phyloP scores from a whole-genome alignment of 1,139 yeast species.

The Diutina catenulata region DNA sequence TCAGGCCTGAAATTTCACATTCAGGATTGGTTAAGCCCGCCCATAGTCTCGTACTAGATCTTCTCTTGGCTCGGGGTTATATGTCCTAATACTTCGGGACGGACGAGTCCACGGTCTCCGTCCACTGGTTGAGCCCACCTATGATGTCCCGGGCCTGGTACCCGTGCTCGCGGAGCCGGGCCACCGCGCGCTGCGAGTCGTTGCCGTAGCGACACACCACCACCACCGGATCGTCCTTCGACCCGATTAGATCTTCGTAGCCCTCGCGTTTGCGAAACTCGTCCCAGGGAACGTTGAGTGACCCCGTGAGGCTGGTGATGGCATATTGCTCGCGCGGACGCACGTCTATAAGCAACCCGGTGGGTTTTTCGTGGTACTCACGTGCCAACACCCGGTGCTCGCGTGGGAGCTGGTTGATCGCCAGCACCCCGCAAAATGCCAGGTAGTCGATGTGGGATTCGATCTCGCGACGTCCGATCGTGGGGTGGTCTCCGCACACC shows the following conservation, averaged over 20 bases:
- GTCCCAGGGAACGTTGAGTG: slow-evolving; percentile 56
- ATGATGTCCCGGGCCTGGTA: slow-evolving; percentile 51
- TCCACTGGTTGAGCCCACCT: slow-evolving; percentile 77
- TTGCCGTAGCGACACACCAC: slow-evolving; percentile 83
- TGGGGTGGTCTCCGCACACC: slow-evolving; percentile 48
- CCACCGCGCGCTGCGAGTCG: slow-evolving; percentile 76
- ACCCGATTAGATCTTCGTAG: slow-evolving; percentile 14
- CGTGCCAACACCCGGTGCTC: slow-evolving; percentile 36
- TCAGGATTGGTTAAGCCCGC: too few relatives aligned
- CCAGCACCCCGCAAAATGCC: slow-evolving; percentile 60
- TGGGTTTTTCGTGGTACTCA: slow-evolving; percentile 20
- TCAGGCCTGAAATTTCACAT: too few relatives aligned
- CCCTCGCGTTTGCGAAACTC: not conserved
- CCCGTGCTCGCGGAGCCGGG: slow-evolving; percentile 39
- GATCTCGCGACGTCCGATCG: slow-evolving; percentile 36
- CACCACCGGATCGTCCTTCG: slow-evolving; percentile 13
- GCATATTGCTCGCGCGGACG: slow-evolving; percentile 69
- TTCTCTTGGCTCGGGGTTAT: too few relatives aligned
- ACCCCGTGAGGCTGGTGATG: slow-evolving; percentile 47
- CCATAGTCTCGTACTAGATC: too few relatives aligned
- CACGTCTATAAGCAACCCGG: slow-evolving; percentile 51
- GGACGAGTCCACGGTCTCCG: too few relatives aligned
- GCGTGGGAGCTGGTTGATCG: slow-evolving; percentile 9
- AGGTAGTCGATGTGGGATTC: slow-evolving; percentile 42
- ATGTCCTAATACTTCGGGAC: too few relatives aligned